Evolutionary conservation across 305 asterid species (phyloP), one percentile per base, ranked within the genome.

Genomic region (Rubia tinctorum): DNA sequence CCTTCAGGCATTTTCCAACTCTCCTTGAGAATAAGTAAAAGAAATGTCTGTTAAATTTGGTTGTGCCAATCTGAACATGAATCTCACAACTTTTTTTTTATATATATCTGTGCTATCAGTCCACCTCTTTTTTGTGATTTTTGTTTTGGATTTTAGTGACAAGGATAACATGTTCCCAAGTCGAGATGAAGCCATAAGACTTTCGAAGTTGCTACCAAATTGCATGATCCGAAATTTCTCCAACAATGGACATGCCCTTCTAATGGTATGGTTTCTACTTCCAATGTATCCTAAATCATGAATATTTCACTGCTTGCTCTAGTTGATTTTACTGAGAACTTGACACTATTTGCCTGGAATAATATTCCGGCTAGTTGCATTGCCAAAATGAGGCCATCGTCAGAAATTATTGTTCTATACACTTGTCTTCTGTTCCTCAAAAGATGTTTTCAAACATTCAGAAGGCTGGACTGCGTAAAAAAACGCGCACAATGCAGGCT

Each of bases 151-250:
- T 64, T 58, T 37, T 44, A 78, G 91, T 71, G 84, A 85, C 45
- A 83, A 63, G 60, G 91, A 87, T 59, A 49, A 61, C 20, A 56
- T 87, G 71, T 79, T 87, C 25, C 91, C 88, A 18, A 87, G 91
- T 30, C 64, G 51, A 75, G 56, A 66, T 0, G 91, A 87, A 73
- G 88, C 87, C 15, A 51, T 22, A 37, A 78, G 88, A 75, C 88
- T 87, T 73, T 55, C 73, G 2, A 25, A 22, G 8, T 44, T 64
- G 39, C 75, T 87, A 34, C 8, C 67, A 34, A 78, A 80, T 20
- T 85, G 84, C 55, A 73, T 20, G 58, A 56, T 77, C 4, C 84
- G 91, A 2, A 37, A 66, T 14, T 85, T 85, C 74, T 63, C 61
- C 18, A 71, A 79, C 23, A 77, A 71, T n/a, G 86, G 87, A 7